Percentiles rank a stretch among this genome's conserved stretches.
phyloP scores from a whole-genome alignment of 306 rosid species.

The Albizia julibrissin region DNA sequence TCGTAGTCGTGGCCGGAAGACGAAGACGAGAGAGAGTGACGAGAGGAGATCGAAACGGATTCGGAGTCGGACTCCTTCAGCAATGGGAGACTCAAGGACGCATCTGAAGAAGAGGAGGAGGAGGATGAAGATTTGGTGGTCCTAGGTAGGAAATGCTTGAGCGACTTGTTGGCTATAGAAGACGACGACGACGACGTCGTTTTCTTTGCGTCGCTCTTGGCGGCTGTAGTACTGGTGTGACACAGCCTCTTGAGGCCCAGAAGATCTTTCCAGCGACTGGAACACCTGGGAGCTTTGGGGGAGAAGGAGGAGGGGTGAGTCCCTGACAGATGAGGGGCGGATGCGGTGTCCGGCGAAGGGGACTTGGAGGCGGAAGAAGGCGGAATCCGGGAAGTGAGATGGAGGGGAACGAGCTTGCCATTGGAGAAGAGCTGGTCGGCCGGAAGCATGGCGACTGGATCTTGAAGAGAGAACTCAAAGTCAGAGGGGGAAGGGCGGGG shows the following conservation, averaged over 20 bases:
- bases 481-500: constrained; percentile 45
- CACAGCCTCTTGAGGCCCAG: constrained; percentile 68
- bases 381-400: constrained; percentile 38
- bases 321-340: constrained; percentile 32
- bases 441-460: constrained; percentile 81
- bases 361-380: constrained; percentile 21
- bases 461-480: constrained; percentile 85
- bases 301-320: constrained; percentile 66
- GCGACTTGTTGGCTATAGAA: constrained; percentile 41
- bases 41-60: constrained; percentile 71
- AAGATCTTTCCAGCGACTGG: constrained; percentile 87
- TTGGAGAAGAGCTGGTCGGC: constrained; percentile 90
- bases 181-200: constrained; percentile 33
- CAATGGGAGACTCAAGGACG: constrained; percentile 52
- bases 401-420: constrained; percentile 87
- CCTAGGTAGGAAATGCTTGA: constrained; percentile 68
- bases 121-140: constrained; percentile 41
- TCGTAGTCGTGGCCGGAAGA: constrained; percentile 90
- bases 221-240: constrained; percentile 36
- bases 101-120: constrained; percentile 28
- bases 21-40: constrained; percentile 88
- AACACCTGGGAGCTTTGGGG: constrained; percentile 90
- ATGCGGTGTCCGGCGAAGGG: constrained; percentile 26
- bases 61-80: constrained; percentile 66
- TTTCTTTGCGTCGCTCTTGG: constrained; percentile 47